Evolutionary conservation across 2,329 filamentous ascomycete species (phyloP).

Genomic region (Aureobasidium melanogenum): DNA sequence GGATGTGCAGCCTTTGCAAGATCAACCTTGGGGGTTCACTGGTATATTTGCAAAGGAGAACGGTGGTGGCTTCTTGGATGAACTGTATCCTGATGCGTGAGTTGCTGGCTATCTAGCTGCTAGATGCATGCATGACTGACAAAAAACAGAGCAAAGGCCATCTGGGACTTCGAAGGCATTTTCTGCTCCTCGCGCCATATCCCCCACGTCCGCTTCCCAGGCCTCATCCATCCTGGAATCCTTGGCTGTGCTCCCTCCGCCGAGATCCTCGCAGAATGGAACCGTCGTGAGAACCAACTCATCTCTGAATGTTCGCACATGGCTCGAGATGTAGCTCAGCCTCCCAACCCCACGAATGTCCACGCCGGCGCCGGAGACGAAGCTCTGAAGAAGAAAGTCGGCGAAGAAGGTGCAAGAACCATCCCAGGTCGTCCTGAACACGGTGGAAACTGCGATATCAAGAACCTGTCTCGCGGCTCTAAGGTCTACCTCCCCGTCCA

Average conservation of each 20-base stretch:
- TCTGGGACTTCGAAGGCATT: constrained; percentile 70
- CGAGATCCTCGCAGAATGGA: constrained; percentile 73
- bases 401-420: constrained; percentile 70
- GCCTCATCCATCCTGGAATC: constrained; percentile 86
- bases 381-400: constrained; percentile 57
- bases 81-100: constrained; percentile 74
- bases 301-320: constrained; percentile 59
- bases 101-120: constrained; percentile 18
- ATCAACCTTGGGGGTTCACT: constrained; percentile 84
- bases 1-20: constrained; percentile 80
- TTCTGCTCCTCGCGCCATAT: constrained; percentile 81
- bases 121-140: constrained; percentile 17
- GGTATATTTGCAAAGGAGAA: constrained; percentile 73
- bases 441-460: constrained; percentile 87
- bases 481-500: constrained; percentile 86
- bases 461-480: constrained; percentile 68
- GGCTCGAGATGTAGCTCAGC: constrained; percentile 64
- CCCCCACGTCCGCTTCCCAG: constrained; percentile 77
- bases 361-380: constrained; percentile 60
- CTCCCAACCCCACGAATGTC: constrained; percentile 61
- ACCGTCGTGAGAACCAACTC: constrained; percentile 70
- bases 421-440: constrained; percentile 73
- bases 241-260: constrained; percentile 78
- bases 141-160: constrained; percentile 55
- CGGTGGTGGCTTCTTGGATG: constrained; percentile 81